Evolutionary conservation across 192 early-diverging fungal species (phyloP).

Genomic region (Oehlia diaphana): DNA sequence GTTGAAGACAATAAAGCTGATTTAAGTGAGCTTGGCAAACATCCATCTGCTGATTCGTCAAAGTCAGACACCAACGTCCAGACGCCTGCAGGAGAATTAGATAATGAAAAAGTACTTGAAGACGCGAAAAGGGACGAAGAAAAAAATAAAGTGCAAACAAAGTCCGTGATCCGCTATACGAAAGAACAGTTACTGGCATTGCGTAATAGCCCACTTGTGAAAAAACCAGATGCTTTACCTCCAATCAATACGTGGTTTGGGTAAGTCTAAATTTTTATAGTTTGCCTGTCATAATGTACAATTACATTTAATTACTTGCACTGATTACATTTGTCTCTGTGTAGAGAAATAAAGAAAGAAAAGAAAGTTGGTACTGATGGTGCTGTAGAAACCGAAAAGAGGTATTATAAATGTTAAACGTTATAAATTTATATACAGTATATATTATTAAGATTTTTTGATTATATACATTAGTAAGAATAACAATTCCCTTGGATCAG

Average conservation of each 20-base stretch:
- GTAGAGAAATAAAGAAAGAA: slow-evolving; percentile 12
- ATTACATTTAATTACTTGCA: background rate
- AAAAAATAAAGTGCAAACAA: background rate
- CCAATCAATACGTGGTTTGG: slow-evolving; percentile 44
- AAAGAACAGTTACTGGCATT: slow-evolving; percentile 42
- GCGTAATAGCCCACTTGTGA: slow-evolving; percentile 43
- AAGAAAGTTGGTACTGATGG: background rate
- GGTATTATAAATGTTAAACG: background rate
- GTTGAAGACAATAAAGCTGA: background rate
- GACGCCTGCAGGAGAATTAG: background rate
- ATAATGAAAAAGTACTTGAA: slow-evolving; percentile 5
- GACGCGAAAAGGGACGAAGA: slow-evolving; percentile 8
- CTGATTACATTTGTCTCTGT: background rate
- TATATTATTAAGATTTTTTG: background rate
- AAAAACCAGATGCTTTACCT: slow-evolving; percentile 39
- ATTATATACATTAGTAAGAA: background rate
- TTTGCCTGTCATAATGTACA: background rate
- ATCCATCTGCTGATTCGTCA: slow-evolving; percentile 5
- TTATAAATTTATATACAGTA: background rate
- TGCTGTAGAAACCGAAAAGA: slow-evolving; percentile 14
- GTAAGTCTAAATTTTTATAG: slow-evolving; percentile 25
- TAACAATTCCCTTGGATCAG: slow-evolving; percentile 1
- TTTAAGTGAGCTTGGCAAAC: background rate
- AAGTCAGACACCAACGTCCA: background rate
- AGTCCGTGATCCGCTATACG: slow-evolving; percentile 34